A percentile compares a stretch with the other conserved stretches of the same genome.
phyloP scores from a whole-genome alignment of 1,139 yeast genomes.

The Yamadazyma siamensis region DNA sequence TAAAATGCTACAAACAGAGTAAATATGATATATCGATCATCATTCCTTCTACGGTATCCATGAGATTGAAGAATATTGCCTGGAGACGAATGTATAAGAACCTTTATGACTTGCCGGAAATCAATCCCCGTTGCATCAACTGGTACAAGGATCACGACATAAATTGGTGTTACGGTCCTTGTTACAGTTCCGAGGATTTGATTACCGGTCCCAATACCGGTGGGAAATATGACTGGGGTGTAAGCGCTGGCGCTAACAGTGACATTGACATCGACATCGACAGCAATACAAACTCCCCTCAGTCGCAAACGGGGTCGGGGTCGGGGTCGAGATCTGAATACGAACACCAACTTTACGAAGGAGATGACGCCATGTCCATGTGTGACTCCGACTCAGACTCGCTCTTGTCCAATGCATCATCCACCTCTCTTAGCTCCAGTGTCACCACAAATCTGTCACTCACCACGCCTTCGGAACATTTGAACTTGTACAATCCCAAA shows the following conservation, averaged over 20 bases:
- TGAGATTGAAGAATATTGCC: slow-evolving; percentile 34
- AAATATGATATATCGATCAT: slow-evolving; percentile 22
- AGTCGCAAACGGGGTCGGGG: not conserved
- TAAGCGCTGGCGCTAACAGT: not conserved
- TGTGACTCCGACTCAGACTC: slow-evolving; percentile 3
- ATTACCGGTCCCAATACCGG: slow-evolving; percentile 1
- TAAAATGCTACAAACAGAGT: slow-evolving; percentile 15
- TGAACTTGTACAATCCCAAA: slow-evolving; percentile 1
- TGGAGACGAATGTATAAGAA: slow-evolving; percentile 44
- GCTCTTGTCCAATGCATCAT: not conserved
- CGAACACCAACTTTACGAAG: slow-evolving; percentile 6
- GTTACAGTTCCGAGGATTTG: slow-evolving; percentile 14
- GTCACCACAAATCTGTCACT: not conserved
- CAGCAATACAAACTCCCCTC: not conserved
- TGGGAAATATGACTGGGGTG: not conserved
- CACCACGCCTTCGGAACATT: too few species aligned
- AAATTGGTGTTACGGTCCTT: slow-evolving; percentile 48
- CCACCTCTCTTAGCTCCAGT: not conserved
- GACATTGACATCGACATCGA: not conserved
- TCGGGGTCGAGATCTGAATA: not conserved
- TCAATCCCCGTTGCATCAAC: slow-evolving; percentile 35
- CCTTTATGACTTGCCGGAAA: slow-evolving; percentile 23
- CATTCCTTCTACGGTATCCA: slow-evolving; percentile 25
- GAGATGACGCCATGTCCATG: slow-evolving; percentile 6
- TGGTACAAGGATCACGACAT: slow-evolving; percentile 45